A percentile compares a stretch with the other conserved stretches of the same genome.
These are phyloP conservation scores for Chytriomyces hyalinus DNA, from an alignment of 192 early-diverging fungal genomes.

Conservation along the genomic window DNA sequence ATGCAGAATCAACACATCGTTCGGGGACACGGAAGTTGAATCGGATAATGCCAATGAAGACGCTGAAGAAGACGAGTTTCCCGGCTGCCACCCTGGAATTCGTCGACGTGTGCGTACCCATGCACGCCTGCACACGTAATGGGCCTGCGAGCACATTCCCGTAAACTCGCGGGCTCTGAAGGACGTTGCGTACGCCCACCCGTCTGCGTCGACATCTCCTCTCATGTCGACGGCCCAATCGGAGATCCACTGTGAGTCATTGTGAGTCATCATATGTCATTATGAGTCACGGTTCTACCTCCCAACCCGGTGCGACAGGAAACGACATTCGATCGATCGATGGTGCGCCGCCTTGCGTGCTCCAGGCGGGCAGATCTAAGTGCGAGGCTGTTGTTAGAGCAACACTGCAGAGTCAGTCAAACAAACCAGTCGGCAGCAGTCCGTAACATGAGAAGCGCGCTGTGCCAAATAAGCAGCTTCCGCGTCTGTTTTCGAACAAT, in stretches of 20 bases:
- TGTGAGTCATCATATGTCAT: neutral
- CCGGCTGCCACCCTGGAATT: neutral
- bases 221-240: constrained; percentile 28
- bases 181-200: constrained; percentile 13
- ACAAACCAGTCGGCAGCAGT: constrained; percentile 27
- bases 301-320: constrained; percentile 25
- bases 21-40: neutral
- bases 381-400: neutral
- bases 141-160: neutral
- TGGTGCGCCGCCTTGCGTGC: neutral
- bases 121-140: constrained; percentile 14
- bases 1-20: neutral
- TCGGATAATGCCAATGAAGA: neutral
- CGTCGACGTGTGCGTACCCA: constrained; percentile 13
- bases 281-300: neutral
- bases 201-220: constrained; percentile 26
- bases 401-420: neutral
- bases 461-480: constrained; percentile 18
- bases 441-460: constrained; percentile 18
- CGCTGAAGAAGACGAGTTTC: neutral
- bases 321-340: constrained; percentile 28
- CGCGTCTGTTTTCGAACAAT: constrained; percentile 27
- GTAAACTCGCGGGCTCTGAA: constrained; percentile 21
- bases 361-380: constrained; percentile 16
- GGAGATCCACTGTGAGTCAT: constrained; percentile 14